These are phyloP conservation scores for Sutorius australiensis DNA, from an alignment of 768 basidiomycete genomes.

Conservation along the genomic window DNA sequence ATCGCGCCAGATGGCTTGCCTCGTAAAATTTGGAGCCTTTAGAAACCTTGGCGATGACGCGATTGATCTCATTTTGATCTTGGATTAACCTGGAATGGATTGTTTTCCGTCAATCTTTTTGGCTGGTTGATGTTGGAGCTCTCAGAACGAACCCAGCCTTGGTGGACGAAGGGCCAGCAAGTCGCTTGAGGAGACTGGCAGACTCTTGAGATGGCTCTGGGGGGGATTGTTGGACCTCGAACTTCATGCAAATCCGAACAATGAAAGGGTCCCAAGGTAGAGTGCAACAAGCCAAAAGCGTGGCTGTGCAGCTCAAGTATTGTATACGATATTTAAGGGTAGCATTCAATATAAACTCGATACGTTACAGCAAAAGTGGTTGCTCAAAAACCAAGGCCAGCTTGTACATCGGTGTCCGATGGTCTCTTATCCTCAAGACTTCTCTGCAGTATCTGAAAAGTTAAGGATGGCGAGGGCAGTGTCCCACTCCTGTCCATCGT, in stretches of 20 bases:
- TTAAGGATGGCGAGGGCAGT: constrained; percentile 24
- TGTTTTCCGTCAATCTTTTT: constrained; percentile 9
- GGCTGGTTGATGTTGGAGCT: neutral
- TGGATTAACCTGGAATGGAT: constrained; percentile 51
- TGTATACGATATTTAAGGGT: neutral
- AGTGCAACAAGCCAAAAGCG: no score
- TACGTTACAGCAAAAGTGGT: neutral
- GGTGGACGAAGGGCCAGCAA: constrained; percentile 84
- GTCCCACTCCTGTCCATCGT: constrained; percentile 29
- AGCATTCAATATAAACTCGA: neutral
- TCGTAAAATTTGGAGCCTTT: constrained; percentile 94
- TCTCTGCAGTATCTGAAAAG: constrained; percentile 14
- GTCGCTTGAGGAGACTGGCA: constrained; percentile 67
- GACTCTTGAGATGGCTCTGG: constrained; percentile 54
- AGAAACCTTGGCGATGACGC: constrained; percentile 84
- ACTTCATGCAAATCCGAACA: constrained; percentile 15
- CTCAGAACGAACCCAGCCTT: constrained; percentile 72
- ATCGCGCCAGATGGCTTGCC: constrained; percentile 36
- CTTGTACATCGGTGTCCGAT: constrained; percentile 1
- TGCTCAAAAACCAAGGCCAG: constrained; percentile 10
- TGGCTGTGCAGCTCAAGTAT: constrained; percentile 8
- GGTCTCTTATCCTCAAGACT: neutral
- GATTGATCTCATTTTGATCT: constrained; percentile 82
- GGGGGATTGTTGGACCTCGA: constrained; percentile 17
- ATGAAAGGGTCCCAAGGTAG: neutral